Evolutionary conservation across 2,329 filamentous ascomycete species (phyloP).

Genomic region (Cordyceps javanica): DNA sequence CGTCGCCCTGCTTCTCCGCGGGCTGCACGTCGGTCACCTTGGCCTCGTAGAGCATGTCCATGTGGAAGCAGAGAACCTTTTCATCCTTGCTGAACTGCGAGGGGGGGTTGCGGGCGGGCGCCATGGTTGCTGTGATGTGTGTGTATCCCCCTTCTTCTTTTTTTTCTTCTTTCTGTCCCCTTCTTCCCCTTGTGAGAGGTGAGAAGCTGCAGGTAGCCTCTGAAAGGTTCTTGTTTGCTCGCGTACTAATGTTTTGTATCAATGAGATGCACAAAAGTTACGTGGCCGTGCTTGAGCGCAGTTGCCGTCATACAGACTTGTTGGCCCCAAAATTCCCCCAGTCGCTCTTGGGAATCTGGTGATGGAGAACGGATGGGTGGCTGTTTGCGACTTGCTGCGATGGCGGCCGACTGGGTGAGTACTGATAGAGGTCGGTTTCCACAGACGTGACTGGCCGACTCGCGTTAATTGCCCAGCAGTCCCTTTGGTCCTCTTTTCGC

Average conservation of each 20-base stretch:
- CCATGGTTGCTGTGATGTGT: slow-evolving; percentile 25
- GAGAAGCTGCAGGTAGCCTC: background rate
- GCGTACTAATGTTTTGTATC: too few relatives aligned
- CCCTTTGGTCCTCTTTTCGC: background rate
- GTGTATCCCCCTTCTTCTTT: too few relatives aligned
- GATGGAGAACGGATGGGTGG: background rate
- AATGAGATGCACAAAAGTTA: background rate
- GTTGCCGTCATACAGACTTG: background rate
- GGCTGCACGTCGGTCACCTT: slow-evolving; percentile 78
- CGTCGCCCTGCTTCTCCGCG: slow-evolving; percentile 61
- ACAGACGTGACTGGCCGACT: background rate
- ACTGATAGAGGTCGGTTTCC: background rate
- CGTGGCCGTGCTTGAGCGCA: too few relatives aligned
- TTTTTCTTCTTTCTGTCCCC: too few relatives aligned
- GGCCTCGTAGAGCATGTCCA: slow-evolving; percentile 94
- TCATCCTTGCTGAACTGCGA: slow-evolving; percentile 69
- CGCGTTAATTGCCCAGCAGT: slow-evolving; percentile 8
- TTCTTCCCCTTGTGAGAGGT: background rate
- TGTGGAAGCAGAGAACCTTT: slow-evolving; percentile 93
- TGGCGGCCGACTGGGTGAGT: background rate
- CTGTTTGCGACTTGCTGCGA: background rate
- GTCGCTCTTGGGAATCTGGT: background rate
- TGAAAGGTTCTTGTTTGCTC: background rate
- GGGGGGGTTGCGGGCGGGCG: slow-evolving; percentile 36
- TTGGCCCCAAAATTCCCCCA: background rate